Evolutionary conservation across 2,329 filamentous ascomycete genomes (phyloP).

Genomic region (Amesomyces nigricolor): DNA sequence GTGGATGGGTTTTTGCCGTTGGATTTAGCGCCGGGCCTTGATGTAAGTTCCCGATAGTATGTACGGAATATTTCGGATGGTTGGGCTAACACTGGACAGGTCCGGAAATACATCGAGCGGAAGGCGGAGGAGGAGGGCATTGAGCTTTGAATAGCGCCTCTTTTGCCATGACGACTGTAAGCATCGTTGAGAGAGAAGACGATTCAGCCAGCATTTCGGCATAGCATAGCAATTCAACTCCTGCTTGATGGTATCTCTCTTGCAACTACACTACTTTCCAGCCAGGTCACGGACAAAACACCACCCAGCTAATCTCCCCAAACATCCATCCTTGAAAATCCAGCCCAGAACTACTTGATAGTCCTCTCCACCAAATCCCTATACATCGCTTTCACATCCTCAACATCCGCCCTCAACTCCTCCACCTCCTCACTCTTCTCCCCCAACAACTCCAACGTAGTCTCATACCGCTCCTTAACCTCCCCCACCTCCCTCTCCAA

Average conservation of each 20-base stretch:
- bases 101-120: constrained; percentile 69
- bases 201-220: constrained; percentile 3
- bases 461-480: constrained; percentile 75
- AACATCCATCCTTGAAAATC: no score
- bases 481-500: constrained; percentile 64
- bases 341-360: constrained; percentile 35
- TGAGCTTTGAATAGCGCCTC: constrained; percentile 38
- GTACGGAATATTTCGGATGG: neutral
- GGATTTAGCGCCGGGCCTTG: constrained; percentile 78
- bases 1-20: constrained; percentile 64
- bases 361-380: constrained; percentile 84
- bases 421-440: constrained; percentile 96
- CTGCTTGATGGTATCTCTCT: constrained; percentile 10
- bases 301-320: neutral
- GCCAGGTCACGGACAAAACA: neutral
- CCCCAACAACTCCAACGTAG: constrained; percentile 86
- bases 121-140: constrained; percentile 82
- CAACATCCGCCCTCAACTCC: constrained; percentile 81
- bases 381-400: constrained; percentile 95
- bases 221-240: neutral
- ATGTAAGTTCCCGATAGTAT: constrained; percentile 47
- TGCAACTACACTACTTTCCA: neutral
- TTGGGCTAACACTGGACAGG: constrained; percentile 39
- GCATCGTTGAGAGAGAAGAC: neutral
- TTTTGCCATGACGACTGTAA: neutral